Conservation (phyloP, 1,139 yeast genomes). For the Geotrichum fermentans region DNA sequence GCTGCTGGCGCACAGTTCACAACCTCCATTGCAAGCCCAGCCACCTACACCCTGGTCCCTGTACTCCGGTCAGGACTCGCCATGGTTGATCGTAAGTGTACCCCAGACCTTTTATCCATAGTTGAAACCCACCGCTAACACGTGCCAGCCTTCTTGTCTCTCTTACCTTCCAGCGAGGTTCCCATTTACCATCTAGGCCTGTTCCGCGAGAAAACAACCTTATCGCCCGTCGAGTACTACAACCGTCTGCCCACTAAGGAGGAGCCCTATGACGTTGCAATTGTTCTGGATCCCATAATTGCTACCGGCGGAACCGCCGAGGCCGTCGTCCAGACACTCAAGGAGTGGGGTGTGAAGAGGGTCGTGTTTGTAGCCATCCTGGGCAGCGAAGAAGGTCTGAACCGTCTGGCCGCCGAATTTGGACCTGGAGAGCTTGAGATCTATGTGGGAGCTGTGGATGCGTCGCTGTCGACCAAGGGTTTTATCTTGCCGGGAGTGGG, state of each 20-base stretch:
- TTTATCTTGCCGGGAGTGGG: constrained; percentile 39
- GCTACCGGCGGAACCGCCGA: constrained; percentile 40
- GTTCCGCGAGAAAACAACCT: constrained; percentile 34
- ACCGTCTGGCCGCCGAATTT: constrained; percentile 29
- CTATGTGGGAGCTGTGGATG: constrained; percentile 34
- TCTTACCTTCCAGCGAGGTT: constrained; percentile 33
- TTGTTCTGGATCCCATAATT: constrained; percentile 37
- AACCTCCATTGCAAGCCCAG: constrained; percentile 24
- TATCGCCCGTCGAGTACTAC: constrained; percentile 38
- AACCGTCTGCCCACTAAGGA: constrained; percentile 34
- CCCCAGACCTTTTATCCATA: background rate
- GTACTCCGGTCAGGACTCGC: constrained; percentile 36
- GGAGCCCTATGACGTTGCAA: constrained; percentile 29
- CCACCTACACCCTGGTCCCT: constrained; percentile 32
- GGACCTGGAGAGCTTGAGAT: constrained; percentile 29
- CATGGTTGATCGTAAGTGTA: constrained; percentile 30
- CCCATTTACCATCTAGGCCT: constrained; percentile 37
- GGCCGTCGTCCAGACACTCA: constrained; percentile 35
- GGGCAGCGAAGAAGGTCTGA: constrained; percentile 31
- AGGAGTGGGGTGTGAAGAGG: constrained; percentile 37
- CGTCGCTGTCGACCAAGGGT: constrained; percentile 29
- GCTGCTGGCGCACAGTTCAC: constrained; percentile 28
- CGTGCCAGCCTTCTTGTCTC: constrained; percentile 28
- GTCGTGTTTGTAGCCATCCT: constrained; percentile 33
- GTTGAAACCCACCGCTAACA: background rate